Base-by-base conservation (phyloP, 345 rosid genomes). In the Bruguiera sexangula region DNA sequence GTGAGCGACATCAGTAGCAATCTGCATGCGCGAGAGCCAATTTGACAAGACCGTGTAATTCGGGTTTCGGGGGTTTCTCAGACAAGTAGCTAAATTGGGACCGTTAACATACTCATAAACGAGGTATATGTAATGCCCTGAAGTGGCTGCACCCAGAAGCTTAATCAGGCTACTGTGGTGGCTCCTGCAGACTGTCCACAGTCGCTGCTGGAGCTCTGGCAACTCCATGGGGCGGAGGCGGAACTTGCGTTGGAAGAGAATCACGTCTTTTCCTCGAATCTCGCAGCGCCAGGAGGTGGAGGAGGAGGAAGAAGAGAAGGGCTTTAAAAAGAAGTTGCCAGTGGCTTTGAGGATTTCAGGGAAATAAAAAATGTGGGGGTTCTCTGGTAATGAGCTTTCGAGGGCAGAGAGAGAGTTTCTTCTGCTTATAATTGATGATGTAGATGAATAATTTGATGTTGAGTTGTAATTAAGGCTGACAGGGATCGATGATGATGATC, bases 91-190 rank as follows among this genome's bases (percentile, higher is more conserved):
- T 39, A 77, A 69, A 65, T 68, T 65, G 31, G 71, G 67, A 16
- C 77, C 81, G 6, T 51, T 31, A 24, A 73, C 62, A 13, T 51
- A 77, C 21, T 77, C 81, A 46, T 73, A 77, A 7, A 69, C 77
- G 5, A 73, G 67, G 55, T 73, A 77, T 0, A 77, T 18, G 27
- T 60, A 69, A 36, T 53, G 32, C 30, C 81, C 81, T 22, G 96
- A 86, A 6, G 81, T 70, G 26, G 98, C 76, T 0, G 89, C 96
- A 3, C 99, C 99, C 29, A 86, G 84, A 11, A 95, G 88, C 60
- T 76, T 88, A 60, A 82, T 70, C 37, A 95, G 79, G 72, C 93
- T 88, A 15, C 77, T 78, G 72, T 92, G 96, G 75, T 95, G 89
- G 73, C 91, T 92, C 70, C 90, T 69, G 75, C 96, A 86, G 48